A percentile compares a stretch with the other conserved stretches of the same genome.
These are phyloP conservation scores for Penicillium sp. DNA, from an alignment of 2,329 filamentous ascomycete genomes.

Conservation along the genomic window DNA sequence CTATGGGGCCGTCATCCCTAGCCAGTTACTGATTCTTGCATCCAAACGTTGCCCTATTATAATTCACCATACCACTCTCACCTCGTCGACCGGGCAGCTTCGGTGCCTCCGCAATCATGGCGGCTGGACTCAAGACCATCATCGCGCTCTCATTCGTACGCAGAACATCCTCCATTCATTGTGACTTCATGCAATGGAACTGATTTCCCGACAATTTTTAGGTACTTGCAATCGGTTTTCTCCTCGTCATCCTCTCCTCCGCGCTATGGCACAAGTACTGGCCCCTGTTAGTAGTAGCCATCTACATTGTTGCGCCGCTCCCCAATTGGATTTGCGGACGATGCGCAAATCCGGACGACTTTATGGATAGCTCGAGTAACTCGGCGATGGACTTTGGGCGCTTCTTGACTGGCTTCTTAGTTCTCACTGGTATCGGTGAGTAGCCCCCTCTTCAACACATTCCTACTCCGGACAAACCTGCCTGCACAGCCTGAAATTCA, in stretches of 20 bases:
- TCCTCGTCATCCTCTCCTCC: constrained; percentile 96
- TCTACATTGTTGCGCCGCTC: constrained; percentile 87
- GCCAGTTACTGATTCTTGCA: constrained; percentile 4
- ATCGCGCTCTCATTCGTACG: constrained; percentile 95
- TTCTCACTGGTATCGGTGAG: constrained; percentile 95
- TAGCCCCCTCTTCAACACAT: constrained; percentile 27
- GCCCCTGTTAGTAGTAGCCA: constrained; percentile 90
- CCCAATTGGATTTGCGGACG: constrained; percentile 95
- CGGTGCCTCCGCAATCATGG: constrained; percentile 44
- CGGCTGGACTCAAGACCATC: constrained; percentile 96
- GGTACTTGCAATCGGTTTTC: constrained; percentile 95
- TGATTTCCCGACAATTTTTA: constrained; percentile 31
- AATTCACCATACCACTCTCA: constrained; percentile 6
- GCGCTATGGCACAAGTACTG: constrained; percentile 94
- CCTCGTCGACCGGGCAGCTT: constrained; percentile 20
- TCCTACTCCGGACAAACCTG: neutral
- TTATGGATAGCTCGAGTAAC: constrained; percentile 78
- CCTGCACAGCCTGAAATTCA: neutral
- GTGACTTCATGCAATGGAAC: neutral
- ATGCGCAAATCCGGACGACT: constrained; percentile 90
- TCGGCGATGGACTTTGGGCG: constrained; percentile 89
- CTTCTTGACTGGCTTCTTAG: constrained; percentile 92
- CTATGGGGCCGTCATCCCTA: constrained; percentile 18
- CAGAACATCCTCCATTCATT: constrained; percentile 4
- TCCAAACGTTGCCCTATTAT: constrained; percentile 4